Evolutionary conservation across 345 rosid species (phyloP).

Genomic region (Kernera saxatilis): DNA sequence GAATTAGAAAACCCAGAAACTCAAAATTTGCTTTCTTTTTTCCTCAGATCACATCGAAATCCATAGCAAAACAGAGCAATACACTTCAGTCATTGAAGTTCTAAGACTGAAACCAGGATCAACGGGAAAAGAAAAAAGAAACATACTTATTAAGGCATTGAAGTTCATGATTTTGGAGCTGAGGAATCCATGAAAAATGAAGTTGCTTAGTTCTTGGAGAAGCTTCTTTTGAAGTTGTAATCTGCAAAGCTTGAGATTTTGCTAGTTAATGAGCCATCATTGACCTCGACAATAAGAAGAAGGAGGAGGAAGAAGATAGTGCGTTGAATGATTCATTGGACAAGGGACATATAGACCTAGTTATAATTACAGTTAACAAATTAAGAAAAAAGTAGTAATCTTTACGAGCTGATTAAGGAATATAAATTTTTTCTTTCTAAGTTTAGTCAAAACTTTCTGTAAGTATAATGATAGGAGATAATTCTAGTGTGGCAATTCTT

Average conservation of each 20-base stretch:
- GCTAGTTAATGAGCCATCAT: background rate
- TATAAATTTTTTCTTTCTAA: slow-evolving; percentile 1
- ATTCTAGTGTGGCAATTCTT: background rate
- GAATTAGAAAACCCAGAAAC: slow-evolving; percentile 12
- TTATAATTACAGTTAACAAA: slow-evolving; percentile 9
- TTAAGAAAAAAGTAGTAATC: background rate
- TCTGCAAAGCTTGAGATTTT: background rate
- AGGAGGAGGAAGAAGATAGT: background rate
- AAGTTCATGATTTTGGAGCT: slow-evolving; percentile 12
- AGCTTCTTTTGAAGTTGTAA: background rate
- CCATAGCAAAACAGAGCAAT: background rate
- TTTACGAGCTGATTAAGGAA: background rate
- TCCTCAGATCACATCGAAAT: background rate
- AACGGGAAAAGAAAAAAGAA: background rate
- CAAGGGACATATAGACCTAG: slow-evolving; percentile 4
- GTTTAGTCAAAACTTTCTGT: background rate
- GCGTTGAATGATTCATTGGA: slow-evolving; percentile 22
- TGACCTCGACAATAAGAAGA: slow-evolving; percentile 13
- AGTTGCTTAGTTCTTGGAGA: background rate
- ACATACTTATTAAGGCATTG: background rate
- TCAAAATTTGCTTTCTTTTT: background rate
- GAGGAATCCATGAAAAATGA: background rate
- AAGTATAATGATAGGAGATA: background rate
- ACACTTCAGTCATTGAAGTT: too few relatives aligned
- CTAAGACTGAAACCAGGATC: background rate